phyloP scores from a whole-genome alignment of 2,329 filamentous ascomycete species.

The Stagonosporopsis rhizophila region DNA sequence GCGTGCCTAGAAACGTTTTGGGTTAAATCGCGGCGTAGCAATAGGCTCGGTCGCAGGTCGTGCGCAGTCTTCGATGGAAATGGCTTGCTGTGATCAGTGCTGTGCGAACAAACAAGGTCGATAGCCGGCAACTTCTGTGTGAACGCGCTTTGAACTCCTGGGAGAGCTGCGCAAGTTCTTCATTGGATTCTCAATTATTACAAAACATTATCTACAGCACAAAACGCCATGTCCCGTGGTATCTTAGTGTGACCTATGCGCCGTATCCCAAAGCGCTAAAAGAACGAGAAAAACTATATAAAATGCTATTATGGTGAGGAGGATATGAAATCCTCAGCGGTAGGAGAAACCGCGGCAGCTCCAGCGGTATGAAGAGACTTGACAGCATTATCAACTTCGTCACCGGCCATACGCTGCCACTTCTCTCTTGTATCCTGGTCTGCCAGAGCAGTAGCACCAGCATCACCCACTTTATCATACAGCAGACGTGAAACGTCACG shows the following conservation, averaged over 20 bases:
- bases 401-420: conserved; percentile 78
- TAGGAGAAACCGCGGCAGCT: conserved; percentile 27
- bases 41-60: too few relatives aligned
- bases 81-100: too few relatives aligned
- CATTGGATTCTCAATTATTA: too few relatives aligned
- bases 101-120: too few relatives aligned
- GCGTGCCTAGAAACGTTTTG: too few relatives aligned
- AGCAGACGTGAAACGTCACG: conserved; percentile 85
- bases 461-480: conserved; percentile 71
- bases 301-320: conserved; percentile 32
- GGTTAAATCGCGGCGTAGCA: too few relatives aligned
- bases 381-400: conserved; percentile 80
- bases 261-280: conserved; percentile 11
- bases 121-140: background rate
- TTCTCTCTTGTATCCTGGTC: conserved; percentile 70
- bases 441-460: conserved; percentile 57
- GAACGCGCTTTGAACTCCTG: background rate
- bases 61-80: too few relatives aligned
- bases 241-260: conserved; percentile 9
- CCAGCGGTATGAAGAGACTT: conserved; percentile 35
- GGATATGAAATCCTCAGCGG: conserved; percentile 39
- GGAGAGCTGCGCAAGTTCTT: background rate
- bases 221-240: conserved; percentile 17
- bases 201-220: conserved; percentile 7
- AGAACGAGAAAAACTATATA: background rate